Percentiles rank a stretch among this genome's conserved stretches.
phyloP scores from a whole-genome alignment of 1,284 basidiomycete species.

The Anthracocystis walkeri region DNA sequence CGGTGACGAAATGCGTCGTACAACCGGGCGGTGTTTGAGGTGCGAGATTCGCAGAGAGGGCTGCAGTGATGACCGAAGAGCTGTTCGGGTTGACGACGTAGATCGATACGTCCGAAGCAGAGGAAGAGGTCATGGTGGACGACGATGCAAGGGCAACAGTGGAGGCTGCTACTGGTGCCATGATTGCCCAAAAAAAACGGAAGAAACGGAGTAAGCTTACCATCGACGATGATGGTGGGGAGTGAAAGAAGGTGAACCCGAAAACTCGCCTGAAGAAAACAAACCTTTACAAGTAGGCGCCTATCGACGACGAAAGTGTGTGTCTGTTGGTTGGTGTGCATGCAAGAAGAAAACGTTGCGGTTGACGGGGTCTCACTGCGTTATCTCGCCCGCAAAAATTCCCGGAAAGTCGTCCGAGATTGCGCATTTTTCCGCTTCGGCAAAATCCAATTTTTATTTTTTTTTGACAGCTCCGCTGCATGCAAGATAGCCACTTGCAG shows the following conservation, averaged over 20 bases:
- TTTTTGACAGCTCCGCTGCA: too few species aligned
- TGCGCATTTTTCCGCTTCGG: too few species aligned
- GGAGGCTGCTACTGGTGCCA: conserved; percentile 17
- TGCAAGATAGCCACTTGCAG: too few species aligned
- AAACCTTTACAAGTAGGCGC: neutral
- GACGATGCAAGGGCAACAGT: neutral
- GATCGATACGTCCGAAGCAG: conserved; percentile 11
- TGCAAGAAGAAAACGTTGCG: too few species aligned
- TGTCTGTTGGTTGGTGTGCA: too few species aligned
- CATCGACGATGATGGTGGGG: neutral
- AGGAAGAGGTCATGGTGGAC: neutral
- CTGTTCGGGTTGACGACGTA: conserved; percentile 46
- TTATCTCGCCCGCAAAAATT: too few species aligned
- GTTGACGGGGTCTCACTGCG: too few species aligned
- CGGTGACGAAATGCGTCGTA: conserved; percentile 23
- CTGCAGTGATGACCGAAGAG: conserved; percentile 24
- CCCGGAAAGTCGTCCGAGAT: too few species aligned
- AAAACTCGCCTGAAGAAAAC: neutral
- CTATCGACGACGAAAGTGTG: neutral
- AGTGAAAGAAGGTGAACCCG: too few species aligned
- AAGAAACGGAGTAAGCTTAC: neutral
- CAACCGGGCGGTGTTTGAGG: conserved; percentile 15
- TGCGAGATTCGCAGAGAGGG: conserved; percentile 13
- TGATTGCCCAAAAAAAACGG: neutral
- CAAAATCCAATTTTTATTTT: too few species aligned